phyloP scores from a whole-genome alignment of 768 basidiomycete genomes.

The Trametes cingulata region DNA sequence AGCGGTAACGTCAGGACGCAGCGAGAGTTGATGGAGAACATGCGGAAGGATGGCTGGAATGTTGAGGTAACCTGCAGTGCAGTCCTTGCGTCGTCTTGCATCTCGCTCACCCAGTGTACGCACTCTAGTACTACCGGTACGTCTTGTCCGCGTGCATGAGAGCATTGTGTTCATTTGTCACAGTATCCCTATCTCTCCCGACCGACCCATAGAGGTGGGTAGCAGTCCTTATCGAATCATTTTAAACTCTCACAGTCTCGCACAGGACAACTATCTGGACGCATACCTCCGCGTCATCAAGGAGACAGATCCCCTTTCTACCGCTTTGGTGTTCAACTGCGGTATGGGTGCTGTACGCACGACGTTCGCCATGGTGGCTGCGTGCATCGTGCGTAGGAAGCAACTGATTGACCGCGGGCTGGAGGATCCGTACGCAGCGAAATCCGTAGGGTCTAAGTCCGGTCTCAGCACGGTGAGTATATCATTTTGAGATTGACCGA shows the following conservation, averaged over 20 bases:
- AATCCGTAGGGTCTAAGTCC: constrained; percentile 33
- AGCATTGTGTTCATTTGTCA: neutral
- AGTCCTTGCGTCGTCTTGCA: constrained; percentile 3
- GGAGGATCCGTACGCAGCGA: constrained; percentile 74
- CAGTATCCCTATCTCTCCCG: constrained; percentile 93
- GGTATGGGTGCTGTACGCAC: constrained; percentile 97
- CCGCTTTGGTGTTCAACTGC: constrained; percentile 90
- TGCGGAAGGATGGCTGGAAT: constrained; percentile 84
- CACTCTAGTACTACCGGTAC: constrained; percentile 75
- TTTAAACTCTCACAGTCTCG: neutral
- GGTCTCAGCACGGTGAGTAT: constrained; percentile 51
- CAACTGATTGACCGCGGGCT: constrained; percentile 60
- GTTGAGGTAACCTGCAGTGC: constrained; percentile 74
- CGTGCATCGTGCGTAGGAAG: constrained; percentile 80
- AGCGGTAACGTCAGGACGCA: constrained; percentile 81
- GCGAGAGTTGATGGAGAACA: constrained; percentile 79
- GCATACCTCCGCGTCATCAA: constrained; percentile 85
- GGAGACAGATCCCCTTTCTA: constrained; percentile 73
- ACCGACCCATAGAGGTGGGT: constrained; percentile 83
- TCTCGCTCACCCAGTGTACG: constrained; percentile 7
- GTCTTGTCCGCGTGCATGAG: constrained; percentile 5
- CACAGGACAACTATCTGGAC: constrained; percentile 91
- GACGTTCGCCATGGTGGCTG: constrained; percentile 97
- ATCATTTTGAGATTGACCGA: neutral
- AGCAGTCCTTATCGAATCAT: neutral